A percentile compares a stretch with the other conserved stretches of the same genome.
Evolutionary conservation across 208 protist species (phyloP).

Genomic region (Crithidia mellificae): DNA sequence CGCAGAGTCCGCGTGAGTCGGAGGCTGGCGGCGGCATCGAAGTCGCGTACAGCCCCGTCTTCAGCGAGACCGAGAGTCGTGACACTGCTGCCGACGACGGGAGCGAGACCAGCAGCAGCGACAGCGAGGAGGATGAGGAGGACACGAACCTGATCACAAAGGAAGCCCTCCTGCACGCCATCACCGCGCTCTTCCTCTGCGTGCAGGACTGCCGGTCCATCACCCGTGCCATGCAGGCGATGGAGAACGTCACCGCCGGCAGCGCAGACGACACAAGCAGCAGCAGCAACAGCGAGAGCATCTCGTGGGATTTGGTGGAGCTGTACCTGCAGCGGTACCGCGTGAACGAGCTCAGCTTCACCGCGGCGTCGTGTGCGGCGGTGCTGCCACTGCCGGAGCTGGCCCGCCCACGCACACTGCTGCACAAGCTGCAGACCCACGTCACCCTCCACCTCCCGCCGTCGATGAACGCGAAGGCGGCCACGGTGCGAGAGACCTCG

Average conservation of each 20-base stretch:
- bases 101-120: not conserved
- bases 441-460: conserved; percentile 19
- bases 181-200: conserved; percentile 65
- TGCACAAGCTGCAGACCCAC: conserved; percentile 41
- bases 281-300: not conserved
- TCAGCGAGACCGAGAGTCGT: too few relatives aligned
- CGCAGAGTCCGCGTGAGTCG: too few relatives aligned
- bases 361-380: conserved; percentile 21
- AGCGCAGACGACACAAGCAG: not conserved
- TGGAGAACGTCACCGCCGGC: not conserved
- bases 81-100: too few relatives aligned
- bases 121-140: conserved; percentile 20
- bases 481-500: conserved; percentile 11
- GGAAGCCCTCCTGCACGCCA: conserved; percentile 56
- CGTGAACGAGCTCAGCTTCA: conserved; percentile 34
- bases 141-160: conserved; percentile 25
- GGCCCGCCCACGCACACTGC: conserved; percentile 35
- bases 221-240: conserved; percentile 26
- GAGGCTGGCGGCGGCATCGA: too few relatives aligned
- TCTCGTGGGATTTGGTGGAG: conserved; percentile 45
- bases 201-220: conserved; percentile 50
- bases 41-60: too few relatives aligned
- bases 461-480: not conserved
- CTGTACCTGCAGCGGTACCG: conserved; percentile 36
- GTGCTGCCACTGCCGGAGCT: conserved; percentile 50